These are phyloP conservation scores for Inga laurina DNA, from an alignment of 306 rosid species.

Conservation along the genomic window DNA sequence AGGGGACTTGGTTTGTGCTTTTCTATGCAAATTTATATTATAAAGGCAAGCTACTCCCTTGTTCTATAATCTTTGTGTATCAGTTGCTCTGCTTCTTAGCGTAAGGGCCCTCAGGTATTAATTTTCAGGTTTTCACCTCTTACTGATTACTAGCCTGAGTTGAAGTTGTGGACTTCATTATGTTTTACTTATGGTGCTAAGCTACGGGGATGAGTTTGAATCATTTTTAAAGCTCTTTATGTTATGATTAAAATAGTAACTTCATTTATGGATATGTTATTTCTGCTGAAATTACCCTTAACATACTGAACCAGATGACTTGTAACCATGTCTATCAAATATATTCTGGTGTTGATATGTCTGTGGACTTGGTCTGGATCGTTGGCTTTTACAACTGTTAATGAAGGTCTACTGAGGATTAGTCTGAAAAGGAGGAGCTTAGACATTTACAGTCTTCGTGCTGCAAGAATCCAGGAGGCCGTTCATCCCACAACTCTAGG, in stretches of 20 bases:
- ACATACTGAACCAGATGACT: slow-evolving; percentile 40
- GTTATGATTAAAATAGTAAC: not conserved
- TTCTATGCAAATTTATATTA: slow-evolving; percentile 6
- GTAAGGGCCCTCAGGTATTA: slow-evolving; percentile 30
- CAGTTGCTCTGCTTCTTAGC: slow-evolving; percentile 19
- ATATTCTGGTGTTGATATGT: slow-evolving; percentile 27
- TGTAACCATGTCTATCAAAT: slow-evolving; percentile 35
- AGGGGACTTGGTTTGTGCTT: slow-evolving; percentile 1
- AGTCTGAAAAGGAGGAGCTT: slow-evolving; percentile 40
- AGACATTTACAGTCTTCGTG: slow-evolving; percentile 32
- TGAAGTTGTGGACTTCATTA: not conserved
- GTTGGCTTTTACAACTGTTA: slow-evolving; percentile 42
- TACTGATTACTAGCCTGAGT: not conserved
- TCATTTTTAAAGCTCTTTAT: not conserved
- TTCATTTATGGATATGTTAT: not conserved
- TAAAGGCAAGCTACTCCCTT: not conserved
- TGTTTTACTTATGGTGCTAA: not conserved
- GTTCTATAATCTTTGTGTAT: slow-evolving; percentile 11
- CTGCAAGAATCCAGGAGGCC: slow-evolving; percentile 38
- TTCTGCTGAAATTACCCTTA: slow-evolving; percentile 8
- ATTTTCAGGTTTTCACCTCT: slow-evolving; percentile 2
- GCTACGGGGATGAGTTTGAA: not conserved
- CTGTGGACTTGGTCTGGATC: slow-evolving; percentile 38
- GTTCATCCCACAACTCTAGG: not conserved
- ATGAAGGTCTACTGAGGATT: slow-evolving; percentile 43